Base-by-base conservation (phyloP, 169 alveolate species). In the Eimeria falciformis region DNA sequence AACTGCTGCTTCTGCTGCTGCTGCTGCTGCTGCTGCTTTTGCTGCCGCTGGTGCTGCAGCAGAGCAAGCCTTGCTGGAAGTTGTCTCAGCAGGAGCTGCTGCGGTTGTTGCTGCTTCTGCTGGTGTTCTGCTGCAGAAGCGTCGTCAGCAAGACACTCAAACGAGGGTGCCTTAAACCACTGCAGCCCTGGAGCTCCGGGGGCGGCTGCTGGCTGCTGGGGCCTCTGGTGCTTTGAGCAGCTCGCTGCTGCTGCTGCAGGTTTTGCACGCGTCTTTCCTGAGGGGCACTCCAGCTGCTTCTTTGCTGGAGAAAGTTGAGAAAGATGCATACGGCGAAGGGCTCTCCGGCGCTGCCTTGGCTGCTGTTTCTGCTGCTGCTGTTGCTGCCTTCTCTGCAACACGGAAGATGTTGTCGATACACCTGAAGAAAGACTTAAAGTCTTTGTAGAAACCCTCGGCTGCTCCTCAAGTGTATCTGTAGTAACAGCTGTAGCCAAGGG, bases 51-150 rank as follows among this genome's bases (percentile, higher is more conserved):
- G 18, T 77, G 86, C 65, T 53, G 65, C 5, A 77, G 86, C 5
- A 77, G 69, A 23, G 86, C 86, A n/a, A 77, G 86, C 62, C 86
- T n/a, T 33, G 68, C 86, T 45, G 86, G 86, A 65, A 77, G 86
- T 66, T 77, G 86, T 11, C 86, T 77, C 50, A 77, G 69, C 45
- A 77, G 23, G 27, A 77, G 86, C 47, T 77, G 86, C 69, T 43
- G 86, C 68, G 45, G 68, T 53, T 53, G 65, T 53, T 77, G 86
- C 29, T 71, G 82, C 56, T 71, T 71, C 17, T 12, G 11, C 23
- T 77, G 86, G 50, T 77, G 65, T 46, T 46, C 69, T 33, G 86
- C 37, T 46, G 68, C 86, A 45, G 46, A 65, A 77, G 69, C 86
- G n/a, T 21, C n/a, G 23, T 46, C 65, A 77, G 69, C 69, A 43